Conservation (phyloP, 1,139 yeast species). For the Magnusiomyces suaveolens region DNA sequence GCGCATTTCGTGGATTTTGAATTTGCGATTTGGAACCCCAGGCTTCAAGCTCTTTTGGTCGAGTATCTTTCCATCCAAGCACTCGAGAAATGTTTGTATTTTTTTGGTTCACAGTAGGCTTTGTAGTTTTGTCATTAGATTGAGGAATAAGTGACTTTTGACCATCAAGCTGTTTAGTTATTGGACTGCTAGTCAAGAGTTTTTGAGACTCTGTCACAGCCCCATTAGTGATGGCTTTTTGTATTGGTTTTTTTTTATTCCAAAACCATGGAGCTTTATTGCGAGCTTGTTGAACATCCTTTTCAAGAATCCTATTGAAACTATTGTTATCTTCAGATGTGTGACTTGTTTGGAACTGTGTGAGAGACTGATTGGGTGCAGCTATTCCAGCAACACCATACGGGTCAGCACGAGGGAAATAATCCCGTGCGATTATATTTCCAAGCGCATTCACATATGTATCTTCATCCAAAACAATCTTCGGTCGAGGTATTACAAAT, state of each 20-base stretch:
- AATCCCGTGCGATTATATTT: slow-evolving; percentile 27
- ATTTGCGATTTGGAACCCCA: slow-evolving; percentile 9
- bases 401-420: slow-evolving; percentile 20
- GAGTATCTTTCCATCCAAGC: slow-evolving; percentile 15
- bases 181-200: background rate
- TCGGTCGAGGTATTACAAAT: slow-evolving; percentile 11
- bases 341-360: slow-evolving; percentile 25
- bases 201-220: slow-evolving; percentile 1
- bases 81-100: slow-evolving; percentile 5
- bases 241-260: slow-evolving; percentile 9
- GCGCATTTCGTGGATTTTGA: slow-evolving; percentile 18
- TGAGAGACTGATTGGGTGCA: slow-evolving; percentile 12
- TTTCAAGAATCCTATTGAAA: slow-evolving; percentile 23
- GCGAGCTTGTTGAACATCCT: slow-evolving; percentile 18
- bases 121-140: background rate
- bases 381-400: slow-evolving; percentile 11
- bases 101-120: no score
- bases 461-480: slow-evolving; percentile 27
- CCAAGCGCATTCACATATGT: slow-evolving; percentile 23
- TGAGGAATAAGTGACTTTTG: background rate
- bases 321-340: slow-evolving; percentile 32
- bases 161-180: no score
- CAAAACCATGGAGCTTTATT: slow-evolving; percentile 24
- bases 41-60: slow-evolving; percentile 12
- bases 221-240: slow-evolving; percentile 3